A percentile compares a stretch with the other conserved stretches of the same genome.
These are phyloP conservation scores for Venturia asperata DNA, from an alignment of 2,329 filamentous ascomycete genomes.

Conservation along the genomic window DNA sequence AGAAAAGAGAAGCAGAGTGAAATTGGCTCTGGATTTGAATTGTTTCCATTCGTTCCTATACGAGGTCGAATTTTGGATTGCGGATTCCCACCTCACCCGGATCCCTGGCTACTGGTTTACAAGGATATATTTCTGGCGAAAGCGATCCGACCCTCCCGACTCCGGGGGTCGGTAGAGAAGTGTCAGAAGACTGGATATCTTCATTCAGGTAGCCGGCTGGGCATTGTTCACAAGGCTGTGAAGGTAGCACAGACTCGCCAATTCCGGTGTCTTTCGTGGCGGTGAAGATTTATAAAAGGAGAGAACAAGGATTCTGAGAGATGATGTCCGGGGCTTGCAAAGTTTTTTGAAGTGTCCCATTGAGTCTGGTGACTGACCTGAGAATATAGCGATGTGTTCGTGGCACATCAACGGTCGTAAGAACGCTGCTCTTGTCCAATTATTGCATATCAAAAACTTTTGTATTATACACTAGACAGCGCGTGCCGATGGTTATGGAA, in stretches of 20 bases:
- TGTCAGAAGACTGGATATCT: neutral
- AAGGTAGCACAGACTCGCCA: neutral
- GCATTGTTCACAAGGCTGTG: neutral
- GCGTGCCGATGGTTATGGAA: neutral
- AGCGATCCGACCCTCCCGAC: neutral
- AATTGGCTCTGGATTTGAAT: neutral
- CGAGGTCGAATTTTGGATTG: neutral
- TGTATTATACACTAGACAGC: neutral
- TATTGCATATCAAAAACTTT: neutral
- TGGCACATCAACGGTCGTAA: neutral
- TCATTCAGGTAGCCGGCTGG: slow-evolving; percentile 3
- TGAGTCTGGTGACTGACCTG: neutral
- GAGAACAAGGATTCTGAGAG: neutral
- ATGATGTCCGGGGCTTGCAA: neutral
- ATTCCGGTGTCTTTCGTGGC: neutral
- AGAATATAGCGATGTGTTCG: neutral
- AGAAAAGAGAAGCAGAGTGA: neutral
- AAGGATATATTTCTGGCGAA: neutral
- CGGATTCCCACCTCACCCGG: neutral
- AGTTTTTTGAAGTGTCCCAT: neutral
- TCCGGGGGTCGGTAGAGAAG: neutral
- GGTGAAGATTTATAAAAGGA: neutral
- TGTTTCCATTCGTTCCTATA: neutral
- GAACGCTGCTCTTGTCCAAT: neutral
- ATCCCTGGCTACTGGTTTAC: neutral